Evolutionary conservation across 2,329 filamentous ascomycete genomes (phyloP).

Genomic region (Aspergillus sp.): DNA sequence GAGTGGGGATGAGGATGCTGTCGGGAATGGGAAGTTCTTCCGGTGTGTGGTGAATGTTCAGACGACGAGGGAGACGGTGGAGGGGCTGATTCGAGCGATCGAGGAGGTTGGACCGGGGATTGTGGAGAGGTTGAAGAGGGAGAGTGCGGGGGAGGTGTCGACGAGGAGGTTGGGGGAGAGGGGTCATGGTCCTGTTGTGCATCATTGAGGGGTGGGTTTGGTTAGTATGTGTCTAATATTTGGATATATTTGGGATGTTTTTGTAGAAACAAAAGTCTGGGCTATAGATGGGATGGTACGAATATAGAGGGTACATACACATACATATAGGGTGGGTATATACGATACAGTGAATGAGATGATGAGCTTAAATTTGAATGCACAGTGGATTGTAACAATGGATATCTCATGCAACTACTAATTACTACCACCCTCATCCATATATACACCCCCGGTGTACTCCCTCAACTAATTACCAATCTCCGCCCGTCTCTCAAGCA

Average conservation of each 20-base stretch:
- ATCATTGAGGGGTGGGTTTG: slow-evolving; percentile 8
- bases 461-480: slow-evolving; percentile 33
- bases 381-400: not conserved
- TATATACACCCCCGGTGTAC: not conserved
- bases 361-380: not conserved
- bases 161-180: slow-evolving; percentile 33
- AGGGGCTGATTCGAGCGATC: slow-evolving; percentile 63
- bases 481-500: slow-evolving; percentile 50
- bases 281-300: no score
- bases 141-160: slow-evolving; percentile 15
- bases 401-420: slow-evolving; percentile 3
- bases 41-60: slow-evolving; percentile 67
- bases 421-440: not conserved
- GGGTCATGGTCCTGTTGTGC: slow-evolving; percentile 40
- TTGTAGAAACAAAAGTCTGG: no score
- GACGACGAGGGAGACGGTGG: slow-evolving; percentile 61
- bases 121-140: slow-evolving; percentile 31
- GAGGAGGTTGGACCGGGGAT: slow-evolving; percentile 48
- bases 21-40: slow-evolving; percentile 65
- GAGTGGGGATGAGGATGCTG: slow-evolving; percentile 49
- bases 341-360: no score
- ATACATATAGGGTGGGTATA: not conserved
- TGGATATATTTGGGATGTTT: not conserved
- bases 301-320: not conserved
- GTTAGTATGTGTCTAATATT: not conserved